phyloP scores from a whole-genome alignment of 495 filamentous ascomycete genomes.

The Chlorociboria aeruginascens region DNA sequence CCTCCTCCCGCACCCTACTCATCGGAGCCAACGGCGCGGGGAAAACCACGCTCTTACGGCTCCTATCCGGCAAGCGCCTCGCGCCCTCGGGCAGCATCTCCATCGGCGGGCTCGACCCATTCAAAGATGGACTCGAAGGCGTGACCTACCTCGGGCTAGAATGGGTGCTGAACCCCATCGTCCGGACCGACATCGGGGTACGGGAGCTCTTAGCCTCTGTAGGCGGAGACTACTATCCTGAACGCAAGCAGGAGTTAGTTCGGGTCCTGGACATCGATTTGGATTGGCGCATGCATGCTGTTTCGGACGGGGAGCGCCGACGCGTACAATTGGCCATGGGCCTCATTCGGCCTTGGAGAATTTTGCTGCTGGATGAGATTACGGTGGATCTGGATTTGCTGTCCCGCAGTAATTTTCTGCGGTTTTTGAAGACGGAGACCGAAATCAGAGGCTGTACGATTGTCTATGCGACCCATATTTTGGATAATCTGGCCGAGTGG shows the following conservation, averaged over 20 bases:
- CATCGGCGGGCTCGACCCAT: constrained; percentile 78
- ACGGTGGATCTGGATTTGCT: constrained; percentile 93
- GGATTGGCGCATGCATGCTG: constrained; percentile 87
- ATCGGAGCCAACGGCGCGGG: constrained; percentile 97
- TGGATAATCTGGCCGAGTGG: constrained; percentile 88
- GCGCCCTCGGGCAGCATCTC: constrained; percentile 59
- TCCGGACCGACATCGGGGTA: constrained; percentile 89
- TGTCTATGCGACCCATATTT: constrained; percentile 94
- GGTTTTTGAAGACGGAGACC: constrained; percentile 78
- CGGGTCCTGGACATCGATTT: constrained; percentile 84
- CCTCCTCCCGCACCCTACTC: constrained; percentile 76
- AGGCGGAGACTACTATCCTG: constrained; percentile 72
- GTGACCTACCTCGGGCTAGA: constrained; percentile 95
- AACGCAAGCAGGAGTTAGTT: constrained; percentile 75
- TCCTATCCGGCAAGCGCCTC: constrained; percentile 83
- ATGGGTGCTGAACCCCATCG: constrained; percentile 97
- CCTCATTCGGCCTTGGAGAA: constrained; percentile 80
- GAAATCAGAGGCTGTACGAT: constrained; percentile 72
- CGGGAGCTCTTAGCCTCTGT: constrained; percentile 72
- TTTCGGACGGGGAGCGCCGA: constrained; percentile 81
- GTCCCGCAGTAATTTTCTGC: constrained; percentile 71
- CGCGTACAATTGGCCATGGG: constrained; percentile 96
- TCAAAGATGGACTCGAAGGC: constrained; percentile 75
- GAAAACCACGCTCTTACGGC: constrained; percentile 86
- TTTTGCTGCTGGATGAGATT: constrained; percentile 90